A percentile compares a stretch with the other conserved stretches of the same genome.
phyloP scores from a whole-genome alignment of 1,284 basidiomycete species.

The Athelia sp. region DNA sequence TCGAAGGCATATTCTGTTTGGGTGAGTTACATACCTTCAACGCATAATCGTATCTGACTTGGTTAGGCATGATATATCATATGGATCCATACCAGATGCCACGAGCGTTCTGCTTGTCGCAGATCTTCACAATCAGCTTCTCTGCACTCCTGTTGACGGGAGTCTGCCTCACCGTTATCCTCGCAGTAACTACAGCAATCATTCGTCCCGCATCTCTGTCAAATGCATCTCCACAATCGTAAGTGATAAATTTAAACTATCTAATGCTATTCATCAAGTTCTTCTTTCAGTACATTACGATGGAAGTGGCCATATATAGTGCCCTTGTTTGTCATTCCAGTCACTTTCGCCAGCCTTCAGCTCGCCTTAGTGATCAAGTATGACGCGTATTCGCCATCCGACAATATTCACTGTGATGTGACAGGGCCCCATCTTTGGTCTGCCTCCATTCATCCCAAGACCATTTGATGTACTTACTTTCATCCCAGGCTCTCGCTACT shows the following conservation, averaged over 20 bases:
- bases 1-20: conserved; percentile 22
- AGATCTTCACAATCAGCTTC: not conserved
- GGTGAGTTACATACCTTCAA: conserved; percentile 11
- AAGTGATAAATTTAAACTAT: not conserved
- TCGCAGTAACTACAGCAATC: not conserved
- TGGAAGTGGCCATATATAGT: not conserved
- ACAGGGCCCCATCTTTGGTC: not conserved
- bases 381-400: not conserved
- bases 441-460: not conserved
- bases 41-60: conserved; percentile 7
- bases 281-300: not conserved
- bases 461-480: not conserved
- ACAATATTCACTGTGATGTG: not conserved
- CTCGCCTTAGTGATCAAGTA: not conserved
- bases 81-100: not conserved
- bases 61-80: not conserved
- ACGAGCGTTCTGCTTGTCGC: not conserved
- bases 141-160: not conserved
- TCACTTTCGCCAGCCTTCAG: not conserved
- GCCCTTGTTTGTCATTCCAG: not conserved
- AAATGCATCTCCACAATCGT: not conserved
- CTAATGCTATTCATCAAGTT: not conserved
- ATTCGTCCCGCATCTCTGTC: not conserved
- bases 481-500: not conserved
- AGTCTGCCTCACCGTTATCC: not conserved